Evolutionary conservation across 495 filamentous ascomycete species (phyloP), one percentile per base, ranked within the genome.

Genomic region (Trichoderma virens): DNA sequence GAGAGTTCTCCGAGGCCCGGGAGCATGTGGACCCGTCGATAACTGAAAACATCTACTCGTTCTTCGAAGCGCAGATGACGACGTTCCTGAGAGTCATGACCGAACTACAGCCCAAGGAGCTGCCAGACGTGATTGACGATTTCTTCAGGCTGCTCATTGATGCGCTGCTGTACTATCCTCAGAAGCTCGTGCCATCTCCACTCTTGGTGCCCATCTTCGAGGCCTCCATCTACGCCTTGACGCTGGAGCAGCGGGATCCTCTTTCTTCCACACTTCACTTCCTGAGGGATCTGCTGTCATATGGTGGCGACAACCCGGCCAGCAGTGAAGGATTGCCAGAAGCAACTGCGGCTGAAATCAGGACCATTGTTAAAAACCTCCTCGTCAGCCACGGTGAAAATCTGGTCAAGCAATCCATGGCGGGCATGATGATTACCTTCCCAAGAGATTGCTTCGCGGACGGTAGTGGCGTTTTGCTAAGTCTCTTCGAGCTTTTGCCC

Each of bases 341-440:
- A 34, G 47, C 70, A 0, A 73, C 70, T 2, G 65, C 67, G n/a
- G 76, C 80, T 0, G 85, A 88, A 63, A 80, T 92, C n/a, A 87
- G 82, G 65, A 76, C 80, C 32, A 83, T 86, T 23, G 89, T 99
- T 61, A 89, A 88, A 73, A 75, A 83, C 54, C 83, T 97, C 39
- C 72, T 96, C 59, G 61, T 82, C 2, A 78, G 80, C 0, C 86
- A 93, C 60, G 94, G 95, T 60, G 88, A 92, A 72, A 73, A 84
- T 28, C 80, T 99, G 38, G 83, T 90, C 25, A 92, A 96, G 72
- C 90, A 91, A 47, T 85, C 95, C 43, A 77, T 98, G 71, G 92
- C 92, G 5, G 94, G 94, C 66, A 93, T 99, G 92, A 97, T 99
- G 93, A 97, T 97, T 72, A 91, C 86, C 0, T 99, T 98, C 80